Base-by-base conservation (phyloP, 2,329 filamentous ascomycete genomes). In the Cladosporium sp. region DNA sequence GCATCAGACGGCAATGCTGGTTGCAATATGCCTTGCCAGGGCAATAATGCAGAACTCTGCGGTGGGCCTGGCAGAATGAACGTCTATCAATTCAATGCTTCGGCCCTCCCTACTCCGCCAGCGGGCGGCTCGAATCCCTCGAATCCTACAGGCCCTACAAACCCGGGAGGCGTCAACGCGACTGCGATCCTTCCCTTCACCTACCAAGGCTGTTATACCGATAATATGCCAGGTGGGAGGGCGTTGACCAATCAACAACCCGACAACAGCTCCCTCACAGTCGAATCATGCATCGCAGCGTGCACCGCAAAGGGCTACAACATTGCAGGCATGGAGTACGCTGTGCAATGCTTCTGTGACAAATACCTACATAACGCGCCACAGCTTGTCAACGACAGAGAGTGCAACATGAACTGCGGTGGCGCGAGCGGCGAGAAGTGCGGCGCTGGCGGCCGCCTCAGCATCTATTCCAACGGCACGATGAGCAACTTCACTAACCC, bases 291-390 rank as follows among this genome's bases (percentile, higher is more conserved):
- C 64, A 71, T 75, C 30, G 57, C 67, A 26, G 67, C 66, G 54
- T 78, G 77, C 59, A 67, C 67, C 18, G 60, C 64, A 4, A 67
- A 69, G 8, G 76, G 76, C 10, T 78, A 75, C 67, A 69, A 68
- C 7, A 73, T 78, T 36, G 76, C 76, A 24, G 77, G 75, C 21
- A 67, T 76, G 41, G 73, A 78, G 54, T 77, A 72, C 51, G 70
- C 70, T 0, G 67, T 65, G 18, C 69, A 77, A 60, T 78, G 76
- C 68, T 78, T 69, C 69, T 78, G 76, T 64, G 76, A 74, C 18
- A 72, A 75, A 60, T 65, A 65, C 7, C 49, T 78, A 7, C 71
- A 67, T 51, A 71, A 70, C 24, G 30, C 62, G 34, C 65, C 65
- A 1, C 61, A 67, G 30, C 66, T 67, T 8, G 71, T 69, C 26